Conservation (phyloP, 176 grass and related monocot species). For the Rhynchospora breviuscula region DNA sequence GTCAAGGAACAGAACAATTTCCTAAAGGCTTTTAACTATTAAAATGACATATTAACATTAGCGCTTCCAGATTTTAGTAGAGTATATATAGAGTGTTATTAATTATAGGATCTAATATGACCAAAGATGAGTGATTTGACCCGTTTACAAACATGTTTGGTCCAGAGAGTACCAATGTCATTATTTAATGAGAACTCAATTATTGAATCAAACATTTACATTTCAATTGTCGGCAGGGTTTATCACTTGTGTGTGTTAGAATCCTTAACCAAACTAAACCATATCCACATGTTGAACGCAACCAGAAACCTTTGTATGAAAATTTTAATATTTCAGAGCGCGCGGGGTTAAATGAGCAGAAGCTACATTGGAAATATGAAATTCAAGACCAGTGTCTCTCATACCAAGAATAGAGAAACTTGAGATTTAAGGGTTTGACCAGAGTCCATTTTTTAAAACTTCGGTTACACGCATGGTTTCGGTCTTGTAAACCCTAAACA, state of each 20-base stretch:
- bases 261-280: not conserved
- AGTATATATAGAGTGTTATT: no score
- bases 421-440: constrained; percentile 85
- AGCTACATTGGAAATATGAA: constrained; percentile 64
- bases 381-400: constrained; percentile 37
- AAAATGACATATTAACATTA: no score
- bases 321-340: not conserved
- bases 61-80: no score
- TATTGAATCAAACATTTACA: not conserved
- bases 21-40: no score
- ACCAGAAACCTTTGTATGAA: not conserved
- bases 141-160: no score
- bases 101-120: no score
- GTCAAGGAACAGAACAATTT: no score
- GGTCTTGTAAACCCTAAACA: constrained; percentile 40
- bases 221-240: not conserved
- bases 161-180: no score
- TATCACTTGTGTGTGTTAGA: constrained; percentile 7
- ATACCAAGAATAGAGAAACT: constrained; percentile 54
- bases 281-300: constrained; percentile 6
- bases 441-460: constrained; percentile 17
- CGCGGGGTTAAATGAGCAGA: constrained; percentile 44
- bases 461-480: constrained; percentile 53
- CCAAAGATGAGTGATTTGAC: no score
- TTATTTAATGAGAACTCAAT: no score